Percentiles rank a stretch among this genome's conserved stretches.
Conservation (phyloP, 2,329 filamentous ascomycete genomes). For the Microdochium trichocladiopsis region DNA sequence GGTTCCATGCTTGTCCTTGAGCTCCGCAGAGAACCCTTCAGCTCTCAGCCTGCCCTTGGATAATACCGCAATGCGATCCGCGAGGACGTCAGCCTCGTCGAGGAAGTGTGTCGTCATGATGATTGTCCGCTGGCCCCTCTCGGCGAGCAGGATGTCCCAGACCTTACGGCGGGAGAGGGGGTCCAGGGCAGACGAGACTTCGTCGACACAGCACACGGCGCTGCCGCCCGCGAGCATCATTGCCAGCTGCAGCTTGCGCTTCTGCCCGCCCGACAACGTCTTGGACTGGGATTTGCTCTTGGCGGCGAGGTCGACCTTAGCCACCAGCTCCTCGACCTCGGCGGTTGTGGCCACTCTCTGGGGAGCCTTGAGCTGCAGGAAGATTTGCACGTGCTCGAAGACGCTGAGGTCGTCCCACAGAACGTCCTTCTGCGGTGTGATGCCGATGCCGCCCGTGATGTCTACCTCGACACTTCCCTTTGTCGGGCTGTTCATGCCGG, state of each 20-base stretch:
- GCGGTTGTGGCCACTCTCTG: constrained; percentile 42
- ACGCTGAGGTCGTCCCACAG: constrained; percentile 87
- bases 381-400: constrained; percentile 75
- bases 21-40: constrained; percentile 74
- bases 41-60: constrained; percentile 79
- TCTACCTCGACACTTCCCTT: constrained; percentile 72
- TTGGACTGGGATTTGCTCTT: constrained; percentile 67
- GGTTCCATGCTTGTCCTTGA: constrained; percentile 76
- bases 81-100: constrained; percentile 84
- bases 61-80: constrained; percentile 82
- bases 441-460: constrained; percentile 70
- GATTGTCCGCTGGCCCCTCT: constrained; percentile 75
- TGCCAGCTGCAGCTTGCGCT: constrained; percentile 83
- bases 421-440: constrained; percentile 91
- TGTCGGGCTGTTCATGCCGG: constrained; percentile 71
- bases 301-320: constrained; percentile 64
- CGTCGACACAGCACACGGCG: constrained; percentile 82
- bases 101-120: constrained; percentile 90
- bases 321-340: constrained; percentile 56
- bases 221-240: constrained; percentile 94
- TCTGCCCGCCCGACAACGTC: constrained; percentile 85
- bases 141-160: constrained; percentile 86
- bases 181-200: constrained; percentile 83
- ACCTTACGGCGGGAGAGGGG: constrained; percentile 82
- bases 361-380: constrained; percentile 72